These are phyloP conservation scores for Phaffia rhodozyma DNA, from an alignment of 1,284 basidiomycete species.

Conservation along the genomic window DNA sequence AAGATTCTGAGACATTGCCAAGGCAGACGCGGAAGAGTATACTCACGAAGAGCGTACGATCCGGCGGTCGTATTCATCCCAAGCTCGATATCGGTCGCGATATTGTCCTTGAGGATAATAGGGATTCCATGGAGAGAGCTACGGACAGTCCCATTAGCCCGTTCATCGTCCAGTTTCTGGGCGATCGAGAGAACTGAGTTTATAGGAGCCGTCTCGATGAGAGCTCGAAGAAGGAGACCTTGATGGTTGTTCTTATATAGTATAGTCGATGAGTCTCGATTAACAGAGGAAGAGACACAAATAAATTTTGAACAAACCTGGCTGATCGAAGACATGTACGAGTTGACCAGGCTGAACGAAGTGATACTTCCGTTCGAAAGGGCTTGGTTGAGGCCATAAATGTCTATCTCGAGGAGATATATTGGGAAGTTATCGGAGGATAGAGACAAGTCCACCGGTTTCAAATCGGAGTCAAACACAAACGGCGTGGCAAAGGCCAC, in stretches of 20 bases:
- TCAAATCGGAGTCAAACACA: too few species aligned
- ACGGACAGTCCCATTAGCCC: conserved; percentile 14
- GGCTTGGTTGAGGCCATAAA: conserved; percentile 20
- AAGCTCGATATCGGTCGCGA: conserved; percentile 23
- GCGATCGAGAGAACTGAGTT: conserved; percentile 21
- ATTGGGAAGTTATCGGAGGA: background rate
- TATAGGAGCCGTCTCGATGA: conserved; percentile 22
- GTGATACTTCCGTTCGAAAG: conserved; percentile 23
- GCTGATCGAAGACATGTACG: conserved; percentile 20
- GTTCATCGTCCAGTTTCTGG: conserved; percentile 19
- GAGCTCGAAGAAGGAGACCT: conserved; percentile 22
- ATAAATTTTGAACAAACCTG: background rate
- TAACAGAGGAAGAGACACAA: background rate
- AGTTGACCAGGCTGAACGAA: conserved; percentile 22
- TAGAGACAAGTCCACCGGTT: too few species aligned
- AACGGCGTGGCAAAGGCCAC: too few species aligned
- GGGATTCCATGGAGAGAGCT: conserved; percentile 26
- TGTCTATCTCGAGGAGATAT: background rate
- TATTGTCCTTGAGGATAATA: conserved; percentile 27
- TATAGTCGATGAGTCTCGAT: conserved; percentile 19
- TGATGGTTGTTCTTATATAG: conserved; percentile 17
- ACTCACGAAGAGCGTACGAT: conserved; percentile 16
- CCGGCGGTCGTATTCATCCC: conserved; percentile 25
- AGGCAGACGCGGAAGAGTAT: background rate
- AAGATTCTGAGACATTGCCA: too few species aligned